Evolutionary conservation across 306 rosid genomes (phyloP).

Genomic region (Alnus rubra): DNA sequence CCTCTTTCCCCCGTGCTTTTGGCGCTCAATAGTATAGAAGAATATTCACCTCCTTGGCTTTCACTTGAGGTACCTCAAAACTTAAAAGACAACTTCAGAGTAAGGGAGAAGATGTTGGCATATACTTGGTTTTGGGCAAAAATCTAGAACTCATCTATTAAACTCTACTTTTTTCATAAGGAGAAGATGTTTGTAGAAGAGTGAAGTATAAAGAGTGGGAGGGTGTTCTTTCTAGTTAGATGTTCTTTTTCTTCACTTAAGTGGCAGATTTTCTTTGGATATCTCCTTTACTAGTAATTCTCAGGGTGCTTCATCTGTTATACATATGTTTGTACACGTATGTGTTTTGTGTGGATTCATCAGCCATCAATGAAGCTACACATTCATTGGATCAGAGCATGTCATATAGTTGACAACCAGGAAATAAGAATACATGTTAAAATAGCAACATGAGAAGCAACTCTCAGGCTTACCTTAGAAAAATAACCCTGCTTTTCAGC

Average conservation of each 20-base stretch:
- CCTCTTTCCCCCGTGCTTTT: too few relatives aligned
- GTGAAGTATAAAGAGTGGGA: neutral
- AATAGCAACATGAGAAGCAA: conserved; percentile 11
- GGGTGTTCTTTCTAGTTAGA: neutral
- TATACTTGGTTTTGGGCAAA: neutral
- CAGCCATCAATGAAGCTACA: neutral
- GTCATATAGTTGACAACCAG: conserved; percentile 16
- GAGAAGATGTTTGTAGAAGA: neutral
- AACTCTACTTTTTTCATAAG: neutral
- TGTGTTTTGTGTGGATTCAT: neutral
- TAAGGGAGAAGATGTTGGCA: neutral
- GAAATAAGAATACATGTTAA: conserved; percentile 18
- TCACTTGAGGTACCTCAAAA: neutral
- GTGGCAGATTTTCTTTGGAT: neutral
- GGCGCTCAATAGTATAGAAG: too few relatives aligned
- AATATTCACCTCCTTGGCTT: neutral
- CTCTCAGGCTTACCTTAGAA: conserved; percentile 48
- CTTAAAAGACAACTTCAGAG: neutral
- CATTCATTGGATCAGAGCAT: neutral
- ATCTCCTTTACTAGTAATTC: neutral
- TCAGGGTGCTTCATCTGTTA: neutral
- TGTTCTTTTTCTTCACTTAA: neutral
- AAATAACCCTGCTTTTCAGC: conserved; percentile 73
- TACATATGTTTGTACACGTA: neutral
- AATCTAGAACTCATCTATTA: neutral